Percentiles rank a stretch among this genome's conserved stretches.
These are phyloP conservation scores for Neoascochyta sp. DNA, from an alignment of 2,329 filamentous ascomycete species.

Conservation along the genomic window DNA sequence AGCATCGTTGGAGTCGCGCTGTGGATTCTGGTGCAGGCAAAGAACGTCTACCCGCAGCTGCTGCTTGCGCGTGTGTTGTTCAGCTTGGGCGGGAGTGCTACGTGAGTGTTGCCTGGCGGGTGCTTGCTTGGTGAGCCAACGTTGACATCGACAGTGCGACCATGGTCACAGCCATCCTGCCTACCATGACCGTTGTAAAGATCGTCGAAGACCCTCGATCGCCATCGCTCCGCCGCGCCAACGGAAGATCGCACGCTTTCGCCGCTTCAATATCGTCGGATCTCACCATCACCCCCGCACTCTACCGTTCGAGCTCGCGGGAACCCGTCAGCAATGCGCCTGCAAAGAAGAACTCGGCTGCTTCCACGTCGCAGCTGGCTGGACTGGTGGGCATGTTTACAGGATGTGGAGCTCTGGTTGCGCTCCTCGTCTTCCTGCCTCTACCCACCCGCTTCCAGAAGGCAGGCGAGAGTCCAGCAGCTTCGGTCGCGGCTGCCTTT, in stretches of 20 bases:
- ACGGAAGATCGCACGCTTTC: slow-evolving; percentile 53
- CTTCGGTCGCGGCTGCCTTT: slow-evolving; percentile 79
- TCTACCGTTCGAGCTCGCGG: slow-evolving; percentile 40
- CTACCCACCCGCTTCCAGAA: slow-evolving; percentile 77
- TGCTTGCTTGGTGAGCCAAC: background rate
- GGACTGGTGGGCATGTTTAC: slow-evolving; percentile 91
- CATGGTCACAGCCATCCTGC: slow-evolving; percentile 95
- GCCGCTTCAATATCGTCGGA: slow-evolving; percentile 70
- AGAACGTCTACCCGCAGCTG: slow-evolving; percentile 83
- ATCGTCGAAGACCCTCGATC: slow-evolving; percentile 24
- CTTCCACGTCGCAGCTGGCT: slow-evolving; percentile 64
- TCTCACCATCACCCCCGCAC: slow-evolving; percentile 66
- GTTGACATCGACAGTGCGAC: slow-evolving; percentile 54
- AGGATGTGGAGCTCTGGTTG: slow-evolving; percentile 84
- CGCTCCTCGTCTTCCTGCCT: slow-evolving; percentile 77
- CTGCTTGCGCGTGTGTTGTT: slow-evolving; percentile 82
- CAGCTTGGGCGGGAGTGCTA: slow-evolving; percentile 85
- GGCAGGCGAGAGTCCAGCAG: slow-evolving; percentile 65
- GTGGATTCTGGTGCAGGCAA: slow-evolving; percentile 77
- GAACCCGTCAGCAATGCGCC: slow-evolving; percentile 10
- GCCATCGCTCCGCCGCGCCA: slow-evolving; percentile 23
- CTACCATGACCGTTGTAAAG: slow-evolving; percentile 55
- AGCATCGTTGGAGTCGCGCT: slow-evolving; percentile 73
- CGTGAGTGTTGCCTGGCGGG: slow-evolving; percentile 48
- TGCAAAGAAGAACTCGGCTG: slow-evolving; percentile 21